A percentile compares a stretch with the other conserved stretches of the same genome.
Conservation (phyloP, 2,329 filamentous ascomycete species). For the Diaporthe australafricana region DNA sequence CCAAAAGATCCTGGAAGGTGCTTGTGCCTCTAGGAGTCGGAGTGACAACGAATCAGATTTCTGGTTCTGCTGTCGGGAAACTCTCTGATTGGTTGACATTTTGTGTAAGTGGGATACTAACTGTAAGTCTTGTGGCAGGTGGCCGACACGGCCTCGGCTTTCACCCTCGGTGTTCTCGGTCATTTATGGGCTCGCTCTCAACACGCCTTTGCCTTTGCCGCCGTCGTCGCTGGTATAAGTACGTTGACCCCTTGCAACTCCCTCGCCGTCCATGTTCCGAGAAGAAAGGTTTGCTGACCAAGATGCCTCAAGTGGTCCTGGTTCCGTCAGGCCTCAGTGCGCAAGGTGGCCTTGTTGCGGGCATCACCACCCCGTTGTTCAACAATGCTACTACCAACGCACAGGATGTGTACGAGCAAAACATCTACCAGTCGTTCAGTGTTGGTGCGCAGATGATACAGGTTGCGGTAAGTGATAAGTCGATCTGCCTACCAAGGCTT, state of each 20-base stretch:
- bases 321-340: conserved; percentile 35
- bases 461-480: conserved; percentile 14
- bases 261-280: neutral
- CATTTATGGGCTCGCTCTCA: conserved; percentile 38
- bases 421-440: conserved; percentile 32
- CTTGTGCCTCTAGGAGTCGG: no score
- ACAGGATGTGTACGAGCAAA: conserved; percentile 17
- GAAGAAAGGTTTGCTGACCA: neutral
- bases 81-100: neutral
- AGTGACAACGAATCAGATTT: no score
- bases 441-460: conserved; percentile 34
- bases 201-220: conserved; percentile 34
- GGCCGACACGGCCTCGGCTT: conserved; percentile 35
- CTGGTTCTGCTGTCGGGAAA: neutral
- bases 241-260: neutral
- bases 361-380: conserved; percentile 32
- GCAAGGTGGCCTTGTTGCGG: conserved; percentile 31
- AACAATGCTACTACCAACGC: conserved; percentile 23
- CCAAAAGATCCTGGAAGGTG: no score
- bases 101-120: neutral
- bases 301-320: neutral
- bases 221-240: conserved; percentile 36
- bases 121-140: neutral
- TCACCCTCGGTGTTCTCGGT: conserved; percentile 34
- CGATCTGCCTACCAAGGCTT: conserved; percentile 20